Evolutionary conservation across 1,284 basidiomycete genomes (phyloP).

Genomic region (Boletus hoseneyae): DNA sequence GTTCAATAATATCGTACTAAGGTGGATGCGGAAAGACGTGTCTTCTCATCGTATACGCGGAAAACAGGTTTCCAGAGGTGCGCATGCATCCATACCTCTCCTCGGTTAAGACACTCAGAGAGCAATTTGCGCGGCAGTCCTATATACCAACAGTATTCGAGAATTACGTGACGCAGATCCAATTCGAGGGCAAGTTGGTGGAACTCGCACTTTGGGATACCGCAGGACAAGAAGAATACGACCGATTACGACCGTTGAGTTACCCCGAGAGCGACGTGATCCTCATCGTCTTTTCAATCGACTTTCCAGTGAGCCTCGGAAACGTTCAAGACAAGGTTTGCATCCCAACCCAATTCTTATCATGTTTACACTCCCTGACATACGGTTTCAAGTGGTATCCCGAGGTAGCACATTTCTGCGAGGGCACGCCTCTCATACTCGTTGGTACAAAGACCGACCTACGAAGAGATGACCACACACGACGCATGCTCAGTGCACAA

Average conservation of each 20-base stretch:
- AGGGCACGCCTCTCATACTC: slow-evolving; percentile 87
- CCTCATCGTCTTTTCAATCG: slow-evolving; percentile 94
- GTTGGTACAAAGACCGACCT: slow-evolving; percentile 95
- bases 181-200: slow-evolving; percentile 85
- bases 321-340: slow-evolving; percentile 93
- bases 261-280: slow-evolving; percentile 98
- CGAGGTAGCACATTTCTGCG: slow-evolving; percentile 97
- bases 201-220: slow-evolving; percentile 98
- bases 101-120: slow-evolving; percentile 11
- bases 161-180: slow-evolving; percentile 91
- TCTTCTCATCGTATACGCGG: slow-evolving; percentile 91
- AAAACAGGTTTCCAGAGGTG: slow-evolving; percentile 98
- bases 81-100: slow-evolving; percentile 22
- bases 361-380: slow-evolving; percentile 10
- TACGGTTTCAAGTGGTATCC: slow-evolving; percentile 80
- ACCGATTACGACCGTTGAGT: slow-evolving; percentile 88
- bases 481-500: slow-evolving; percentile 91
- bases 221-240: slow-evolving; percentile 98
- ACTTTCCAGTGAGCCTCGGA: slow-evolving; percentile 90
- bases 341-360: not conserved
- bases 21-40: slow-evolving; percentile 88
- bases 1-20: slow-evolving; percentile 34
- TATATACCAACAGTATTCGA: slow-evolving; percentile 99
- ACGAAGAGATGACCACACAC: slow-evolving; percentile 82
- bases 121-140: slow-evolving; percentile 52